phyloP scores from a whole-genome alignment of 2,329 filamentous ascomycete species.

The Mycocentrospora acerina region DNA sequence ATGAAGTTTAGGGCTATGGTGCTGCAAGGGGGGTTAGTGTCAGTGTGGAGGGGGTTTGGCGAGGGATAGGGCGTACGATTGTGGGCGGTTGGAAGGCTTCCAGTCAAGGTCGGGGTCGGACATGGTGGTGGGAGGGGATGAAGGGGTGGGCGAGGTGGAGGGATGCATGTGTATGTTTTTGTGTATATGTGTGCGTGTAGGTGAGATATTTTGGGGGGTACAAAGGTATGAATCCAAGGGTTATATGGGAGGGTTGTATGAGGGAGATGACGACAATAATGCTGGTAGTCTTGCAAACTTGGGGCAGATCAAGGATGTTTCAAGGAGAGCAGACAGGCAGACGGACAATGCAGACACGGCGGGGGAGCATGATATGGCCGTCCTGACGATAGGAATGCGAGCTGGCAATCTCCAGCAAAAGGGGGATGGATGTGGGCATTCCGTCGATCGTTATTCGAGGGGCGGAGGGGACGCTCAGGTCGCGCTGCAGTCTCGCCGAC shows the following conservation, averaged over 20 bases:
- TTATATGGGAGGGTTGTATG: too few relatives aligned
- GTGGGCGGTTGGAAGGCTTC: constrained; percentile 78
- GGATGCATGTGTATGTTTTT: constrained; percentile 3
- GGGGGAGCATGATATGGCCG: constrained; percentile 30
- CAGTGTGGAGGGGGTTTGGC: constrained; percentile 19
- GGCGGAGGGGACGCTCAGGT: constrained; percentile 3
- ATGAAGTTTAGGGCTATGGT: constrained; percentile 88
- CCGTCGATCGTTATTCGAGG: constrained; percentile 17
- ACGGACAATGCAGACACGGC: constrained; percentile 13
- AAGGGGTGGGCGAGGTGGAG: constrained; percentile 5
- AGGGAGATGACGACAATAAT: too few relatives aligned
- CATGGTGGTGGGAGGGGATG: constrained; percentile 24
- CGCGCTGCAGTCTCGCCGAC: constrained; percentile 8
- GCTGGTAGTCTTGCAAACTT: too few relatives aligned
- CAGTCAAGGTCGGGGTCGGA: constrained; percentile 68
- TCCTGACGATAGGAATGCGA: constrained; percentile 30
- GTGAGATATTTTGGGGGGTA: constrained; percentile 8
- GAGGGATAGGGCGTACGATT: constrained; percentile 67
- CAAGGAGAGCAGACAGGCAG: constrained; percentile 19
- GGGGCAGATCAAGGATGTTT: constrained; percentile 26
- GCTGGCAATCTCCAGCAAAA: constrained; percentile 27
- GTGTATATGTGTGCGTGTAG: constrained; percentile 4
- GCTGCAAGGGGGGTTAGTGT: constrained; percentile 52
- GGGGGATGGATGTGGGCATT: constrained; percentile 20
- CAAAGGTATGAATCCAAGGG: too few relatives aligned